Evolutionary conservation across 202 grass and related monocot species (phyloP).

Genomic region (Brachypodium distachyon): DNA sequence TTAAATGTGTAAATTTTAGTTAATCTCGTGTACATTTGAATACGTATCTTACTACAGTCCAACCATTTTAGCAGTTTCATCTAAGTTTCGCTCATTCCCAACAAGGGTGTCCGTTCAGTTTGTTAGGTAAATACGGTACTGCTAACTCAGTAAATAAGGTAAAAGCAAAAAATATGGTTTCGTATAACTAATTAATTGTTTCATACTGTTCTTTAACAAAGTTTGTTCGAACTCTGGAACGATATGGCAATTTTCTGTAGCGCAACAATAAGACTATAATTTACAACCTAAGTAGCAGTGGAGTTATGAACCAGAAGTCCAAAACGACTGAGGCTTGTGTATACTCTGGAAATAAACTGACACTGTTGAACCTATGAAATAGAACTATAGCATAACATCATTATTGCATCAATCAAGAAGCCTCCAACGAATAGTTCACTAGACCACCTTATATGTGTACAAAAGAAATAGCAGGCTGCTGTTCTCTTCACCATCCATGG

Average conservation of each 20-base stretch:
- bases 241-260: not conserved
- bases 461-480: not conserved
- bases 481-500: conserved; percentile 15
- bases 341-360: not conserved
- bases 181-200: not conserved
- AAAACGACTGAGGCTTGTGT: not conserved
- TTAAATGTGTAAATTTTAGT: not conserved
- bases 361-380: not conserved
- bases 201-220: not conserved
- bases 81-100: not conserved
- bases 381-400: too few relatives aligned
- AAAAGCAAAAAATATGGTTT: not conserved
- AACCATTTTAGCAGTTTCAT: not conserved
- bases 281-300: not conserved
- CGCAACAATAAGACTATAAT: not conserved
- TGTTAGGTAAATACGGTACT: not conserved
- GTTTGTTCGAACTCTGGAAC: not conserved
- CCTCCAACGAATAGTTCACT: not conserved
- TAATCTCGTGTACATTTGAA: not conserved
- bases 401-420: not conserved
- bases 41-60: not conserved
- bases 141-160: not conserved
- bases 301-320: not conserved
- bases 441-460: not conserved
- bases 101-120: not conserved